These are phyloP conservation scores for Ogataea kodamae DNA, from an alignment of 805 yeast species.

Conservation along the genomic window DNA sequence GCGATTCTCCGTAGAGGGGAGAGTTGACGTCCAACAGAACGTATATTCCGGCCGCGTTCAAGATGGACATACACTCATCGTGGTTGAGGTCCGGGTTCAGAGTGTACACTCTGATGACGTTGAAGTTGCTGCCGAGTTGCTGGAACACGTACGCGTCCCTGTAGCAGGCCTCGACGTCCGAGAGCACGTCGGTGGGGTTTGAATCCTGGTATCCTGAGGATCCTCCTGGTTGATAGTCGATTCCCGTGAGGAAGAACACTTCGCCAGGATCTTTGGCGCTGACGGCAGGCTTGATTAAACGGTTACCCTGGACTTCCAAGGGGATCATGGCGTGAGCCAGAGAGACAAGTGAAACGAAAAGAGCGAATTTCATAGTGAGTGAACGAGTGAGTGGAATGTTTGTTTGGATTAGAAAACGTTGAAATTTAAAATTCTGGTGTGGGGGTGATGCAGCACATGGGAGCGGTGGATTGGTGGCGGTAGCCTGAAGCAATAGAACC, in stretches of 20 bases:
- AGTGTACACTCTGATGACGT: conserved; percentile 81
- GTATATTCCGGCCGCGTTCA: conserved; percentile 89
- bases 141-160: conserved; percentile 79
- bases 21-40: conserved; percentile 81
- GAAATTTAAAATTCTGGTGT: too few relatives aligned
- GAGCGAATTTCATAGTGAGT: conserved; percentile 10
- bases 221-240: conserved; percentile 94
- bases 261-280: conserved; percentile 39
- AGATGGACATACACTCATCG: conserved; percentile 86
- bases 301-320: conserved; percentile 48
- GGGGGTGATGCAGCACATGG: too few relatives aligned
- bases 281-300: conserved; percentile 54
- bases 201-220: conserved; percentile 53
- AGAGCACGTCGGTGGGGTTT: conserved; percentile 55
- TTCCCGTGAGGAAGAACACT: conserved; percentile 78
- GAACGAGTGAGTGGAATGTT: conserved; percentile 3
- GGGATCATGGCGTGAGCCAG: conserved; percentile 50
- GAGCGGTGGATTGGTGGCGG: too few relatives aligned
- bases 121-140: conserved; percentile 62
- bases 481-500: too few relatives aligned
- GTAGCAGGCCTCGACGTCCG: conserved; percentile 65
- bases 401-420: conserved; percentile 1
- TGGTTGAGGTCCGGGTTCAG: conserved; percentile 81
- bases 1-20: conserved; percentile 61
- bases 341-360: conserved; percentile 4